A percentile compares a stretch with the other conserved stretches of the same genome.
phyloP scores from a whole-genome alignment of 2,329 filamentous ascomycete genomes.

The Phaeosphaeria sp. region DNA sequence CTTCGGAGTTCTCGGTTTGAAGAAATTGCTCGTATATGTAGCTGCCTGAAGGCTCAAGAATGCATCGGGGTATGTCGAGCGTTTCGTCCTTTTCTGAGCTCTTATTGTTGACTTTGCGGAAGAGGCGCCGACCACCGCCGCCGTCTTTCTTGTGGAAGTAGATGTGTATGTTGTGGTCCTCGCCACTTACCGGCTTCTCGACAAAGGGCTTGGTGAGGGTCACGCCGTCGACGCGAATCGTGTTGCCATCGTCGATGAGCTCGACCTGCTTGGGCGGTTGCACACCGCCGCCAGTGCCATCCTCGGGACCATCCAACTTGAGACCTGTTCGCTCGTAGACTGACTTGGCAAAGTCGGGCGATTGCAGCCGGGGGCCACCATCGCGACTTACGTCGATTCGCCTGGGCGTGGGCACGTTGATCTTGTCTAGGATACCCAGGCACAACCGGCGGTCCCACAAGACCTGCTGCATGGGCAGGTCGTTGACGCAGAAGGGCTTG shows the following conservation, averaged over 20 bases:
- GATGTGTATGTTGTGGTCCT: constrained; percentile 98
- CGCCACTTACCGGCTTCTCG: constrained; percentile 96
- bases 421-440: constrained; percentile 83
- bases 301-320: constrained; percentile 71
- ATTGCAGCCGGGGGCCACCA: constrained; percentile 81
- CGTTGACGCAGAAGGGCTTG: constrained; percentile 97
- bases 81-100: constrained; percentile 91
- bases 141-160: constrained; percentile 90
- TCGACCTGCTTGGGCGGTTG: constrained; percentile 72
- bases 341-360: constrained; percentile 78
- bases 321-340: constrained; percentile 83
- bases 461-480: constrained; percentile 95
- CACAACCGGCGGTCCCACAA: constrained; percentile 95
- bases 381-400: constrained; percentile 92
- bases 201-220: constrained; percentile 91
- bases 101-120: constrained; percentile 98
- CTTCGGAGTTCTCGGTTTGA: constrained; percentile 94
- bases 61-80: constrained; percentile 76
- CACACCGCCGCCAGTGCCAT: constrained; percentile 67
- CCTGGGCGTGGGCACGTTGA: constrained; percentile 87
- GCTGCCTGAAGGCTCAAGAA: constrained; percentile 80
- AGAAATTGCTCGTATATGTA: constrained; percentile 98
- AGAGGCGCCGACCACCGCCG: constrained; percentile 88
- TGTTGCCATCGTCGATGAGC: constrained; percentile 88
- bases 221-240: constrained; percentile 83